Base-by-base conservation (phyloP, 179 eudicot genomes). In the Vitellaria paradoxa region DNA sequence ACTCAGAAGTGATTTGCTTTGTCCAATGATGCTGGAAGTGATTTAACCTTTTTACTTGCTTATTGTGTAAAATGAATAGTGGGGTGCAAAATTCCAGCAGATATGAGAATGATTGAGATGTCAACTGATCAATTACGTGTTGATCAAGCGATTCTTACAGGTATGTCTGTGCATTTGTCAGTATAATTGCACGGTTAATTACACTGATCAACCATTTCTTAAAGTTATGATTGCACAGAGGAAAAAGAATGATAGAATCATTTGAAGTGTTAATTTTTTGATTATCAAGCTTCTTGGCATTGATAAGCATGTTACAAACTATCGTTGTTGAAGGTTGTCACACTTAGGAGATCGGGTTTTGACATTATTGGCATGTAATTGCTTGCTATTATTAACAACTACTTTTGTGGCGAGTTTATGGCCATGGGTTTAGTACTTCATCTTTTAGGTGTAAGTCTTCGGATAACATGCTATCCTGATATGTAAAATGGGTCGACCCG, bases 71-170 rank as follows among this genome's bases (percentile, higher is more conserved):
- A 78, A 83, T 78, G 68, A 26, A 56, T 57, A 96, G 99, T 96
- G 79, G 99, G 99, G 15, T 94, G 97, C 92, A 94, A 96, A 86
- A 85, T 96, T 88, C 99, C 99, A 57, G 99, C 99, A 23, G 99
- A 96, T 81, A 82, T 96, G 99, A 87, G 99, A 82, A 88, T 91
- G 97, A 80, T 94, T 71, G 98, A 96, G 83, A 82, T 94, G 91
- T 81, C 91, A 78, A 94, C 88, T 80, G 93, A 96, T 84, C 98
- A 92, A 7, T 82, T 96, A 77, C 98, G 98, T 77, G 97, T 94
- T 78, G 99, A 96, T 87, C 99, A 96, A 89, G 99, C 99, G 65
- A 96, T 96, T 82, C 97, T 96, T 75, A 96, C 99, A 69, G 99
- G 99, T 94, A 81, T 61, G n/a, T 63, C n/a, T 62, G 11, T 40